Evolutionary conservation across 345 rosid genomes (phyloP), one percentile per base, ranked within the genome.

Genomic region (Litchi chinensis): DNA sequence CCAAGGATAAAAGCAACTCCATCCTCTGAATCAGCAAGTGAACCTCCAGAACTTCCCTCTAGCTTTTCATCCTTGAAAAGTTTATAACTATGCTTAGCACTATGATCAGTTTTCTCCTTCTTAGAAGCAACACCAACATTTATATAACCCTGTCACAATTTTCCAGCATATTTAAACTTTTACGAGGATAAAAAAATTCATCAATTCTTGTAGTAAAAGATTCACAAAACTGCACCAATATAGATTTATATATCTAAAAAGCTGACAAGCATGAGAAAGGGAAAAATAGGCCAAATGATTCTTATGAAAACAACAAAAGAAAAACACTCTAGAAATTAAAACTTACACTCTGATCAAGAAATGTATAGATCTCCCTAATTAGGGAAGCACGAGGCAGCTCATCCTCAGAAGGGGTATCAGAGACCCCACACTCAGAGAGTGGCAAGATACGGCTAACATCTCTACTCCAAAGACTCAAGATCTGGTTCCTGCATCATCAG

Each of bases 341-440:
- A 90, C 99, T 93, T 89, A 97, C 99, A 84, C 93, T 87, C 83
- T 91, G 92, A 84, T 97, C 98, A 66, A 97, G 99, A 88, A 94
- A 97, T 75, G 83, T 76, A 85, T 94, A 94, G 67, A 93, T 88
- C 81, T 94, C 92, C 86, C 98, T 89, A 81, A 86, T 85, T 73
- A 97, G 83, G 79, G 92, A 87, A 82, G 86, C 82, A 63, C 85
- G 91, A 16, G 93, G 82, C 65, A 88, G 57, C 84, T 93, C 98
- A 86, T 81, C 84, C 78, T 85, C 90, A 48, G 85, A 83, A 75
- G 88, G 90, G 59, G 79, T 68, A 82, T 84, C 84, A 54, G 85
- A 60, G 73, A 91, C 87, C 64, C 91, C 91, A 77, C 98, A 94
- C 63, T 93, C 98, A 11, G 83, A 77, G 81, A 92, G 85, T 85